These are phyloP conservation scores for Leccinellum rugosiceps DNA, from an alignment of 768 basidiomycete genomes.

Conservation along the genomic window DNA sequence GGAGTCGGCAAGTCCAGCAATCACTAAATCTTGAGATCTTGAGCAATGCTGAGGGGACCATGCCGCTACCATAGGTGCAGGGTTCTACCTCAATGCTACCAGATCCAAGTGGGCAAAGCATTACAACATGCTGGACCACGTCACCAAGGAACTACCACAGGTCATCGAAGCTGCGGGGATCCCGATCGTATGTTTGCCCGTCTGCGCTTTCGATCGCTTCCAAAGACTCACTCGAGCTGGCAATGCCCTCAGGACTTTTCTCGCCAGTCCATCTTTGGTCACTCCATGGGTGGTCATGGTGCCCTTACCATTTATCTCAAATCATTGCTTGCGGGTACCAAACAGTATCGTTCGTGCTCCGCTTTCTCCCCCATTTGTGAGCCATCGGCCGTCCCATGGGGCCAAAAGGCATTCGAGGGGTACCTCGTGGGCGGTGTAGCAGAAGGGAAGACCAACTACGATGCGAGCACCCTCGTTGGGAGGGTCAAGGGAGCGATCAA, in stretches of 20 bases:
- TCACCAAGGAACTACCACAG: slow-evolving; percentile 81
- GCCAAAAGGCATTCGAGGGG: slow-evolving; percentile 84
- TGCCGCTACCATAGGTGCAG: slow-evolving; percentile 57
- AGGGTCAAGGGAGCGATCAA: slow-evolving; percentile 61
- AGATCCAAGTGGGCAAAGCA: slow-evolving; percentile 64
- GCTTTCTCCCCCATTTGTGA: slow-evolving; percentile 88
- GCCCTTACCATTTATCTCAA: slow-evolving; percentile 88
- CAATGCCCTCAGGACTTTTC: slow-evolving; percentile 60
- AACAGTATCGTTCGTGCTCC: slow-evolving; percentile 80
- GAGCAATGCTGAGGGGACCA: slow-evolving; percentile 1
- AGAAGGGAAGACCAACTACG: slow-evolving; percentile 73
- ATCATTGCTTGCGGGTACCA: slow-evolving; percentile 47
- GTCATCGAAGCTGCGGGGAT: slow-evolving; percentile 70
- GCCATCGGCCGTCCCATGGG: slow-evolving; percentile 87
- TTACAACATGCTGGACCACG: slow-evolving; percentile 87
- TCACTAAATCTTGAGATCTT: neutral
- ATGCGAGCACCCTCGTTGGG: slow-evolving; percentile 81
- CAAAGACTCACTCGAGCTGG: neutral
- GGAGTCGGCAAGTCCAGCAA: slow-evolving; percentile 59
- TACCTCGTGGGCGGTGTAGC: slow-evolving; percentile 75
- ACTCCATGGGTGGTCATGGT: slow-evolving; percentile 98
- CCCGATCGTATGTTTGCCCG: slow-evolving; percentile 60
- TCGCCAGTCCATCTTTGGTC: slow-evolving; percentile 88
- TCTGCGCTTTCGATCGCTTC: neutral
- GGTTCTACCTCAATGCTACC: slow-evolving; percentile 95